Evolutionary conservation across 306 rosid species (phyloP).

Genomic region (Trifolium fragiferum): DNA sequence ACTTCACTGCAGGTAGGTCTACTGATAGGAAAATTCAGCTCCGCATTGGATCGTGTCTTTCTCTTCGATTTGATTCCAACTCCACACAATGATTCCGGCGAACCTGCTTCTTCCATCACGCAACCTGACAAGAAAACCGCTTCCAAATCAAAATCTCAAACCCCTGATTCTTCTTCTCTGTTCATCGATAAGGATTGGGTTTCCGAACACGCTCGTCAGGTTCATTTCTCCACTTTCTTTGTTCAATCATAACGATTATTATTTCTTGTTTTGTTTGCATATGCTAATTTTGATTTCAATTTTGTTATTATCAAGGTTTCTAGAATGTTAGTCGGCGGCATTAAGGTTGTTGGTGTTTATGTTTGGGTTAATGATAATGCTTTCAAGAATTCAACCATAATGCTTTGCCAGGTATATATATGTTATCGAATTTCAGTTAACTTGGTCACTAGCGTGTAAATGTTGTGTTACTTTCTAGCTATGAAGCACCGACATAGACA

Average conservation of each 20-base stretch:
- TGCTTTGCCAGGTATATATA: conserved; percentile 68
- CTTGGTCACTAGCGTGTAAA: neutral
- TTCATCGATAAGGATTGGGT: conserved; percentile 83
- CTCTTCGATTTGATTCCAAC: conserved; percentile 80
- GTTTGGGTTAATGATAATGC: conserved; percentile 69
- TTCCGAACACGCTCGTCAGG: conserved; percentile 91
- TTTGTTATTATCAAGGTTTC: conserved; percentile 46
- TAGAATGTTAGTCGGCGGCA: conserved; percentile 86
- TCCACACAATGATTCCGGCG: conserved; percentile 74
- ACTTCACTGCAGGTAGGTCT: conserved; percentile 71
- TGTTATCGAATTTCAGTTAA: neutral
- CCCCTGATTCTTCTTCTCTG: conserved; percentile 63
- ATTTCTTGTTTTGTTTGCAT: neutral
- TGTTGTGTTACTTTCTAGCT: neutral
- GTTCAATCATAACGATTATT: too few relatives aligned
- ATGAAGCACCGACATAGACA: neutral
- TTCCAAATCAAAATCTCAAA: conserved; percentile 53
- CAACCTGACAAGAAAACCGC: conserved; percentile 61
- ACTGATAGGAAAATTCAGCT: conserved; percentile 74
- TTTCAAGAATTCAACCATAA: conserved; percentile 78
- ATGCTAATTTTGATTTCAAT: neutral
- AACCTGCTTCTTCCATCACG: conserved; percentile 60
- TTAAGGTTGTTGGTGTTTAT: conserved; percentile 79
- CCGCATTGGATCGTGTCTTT: conserved; percentile 74
- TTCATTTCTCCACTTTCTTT: neutral